Evolutionary conservation across 345 rosid genomes (phyloP), one percentile per base, ranked within the genome.

Genomic region (Trapa bicornis): DNA sequence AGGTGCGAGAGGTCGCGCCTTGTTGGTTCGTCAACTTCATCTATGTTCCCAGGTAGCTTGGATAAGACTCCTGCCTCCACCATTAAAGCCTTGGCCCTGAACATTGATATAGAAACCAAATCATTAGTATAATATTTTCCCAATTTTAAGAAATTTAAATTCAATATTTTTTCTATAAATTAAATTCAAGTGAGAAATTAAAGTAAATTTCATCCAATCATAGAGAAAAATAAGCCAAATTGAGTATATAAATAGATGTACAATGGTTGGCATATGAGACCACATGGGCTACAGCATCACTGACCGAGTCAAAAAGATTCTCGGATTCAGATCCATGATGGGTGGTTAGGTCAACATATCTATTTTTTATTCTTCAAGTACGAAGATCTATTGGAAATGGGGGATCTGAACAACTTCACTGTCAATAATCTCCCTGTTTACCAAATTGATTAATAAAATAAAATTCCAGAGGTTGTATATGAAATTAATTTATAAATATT

Each of bases 71-170:
- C 92, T 53, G 96, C 89, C 77, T 85, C 92, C 62, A 83, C 83
- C 84, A 87, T 89, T 10, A 90, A 75, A 0, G 83, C 84, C 83
- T 89, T 94, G 91, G 74, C 89, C 86, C 99, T 94, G 85, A 78
- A 80, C 67, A 17, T 66, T 72, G 43, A 70, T 41, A 41, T 3
- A 41, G 7, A 41, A 41, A 39, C 3, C 6, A 39, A 39, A 41
- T 3, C 29, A 22, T 22, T 22, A 22, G 29, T 22, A 22, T 22
- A 22, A 22, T 22, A 22, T 22, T 22, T 22, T 22, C 0, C 29
- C 29, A 22, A 22, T 22, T 22, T 22, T 22, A 22, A 22, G 29
- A 22, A 22, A 22, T 22, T 22, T 22, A 22, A 22, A 22, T 22
- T 22, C 29, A 22, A 22, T 22, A 22, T 22, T 22, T 22, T 22